phyloP scores from a whole-genome alignment of 2,329 filamentous ascomycete species.

The Cordyceps cateniannulata region DNA sequence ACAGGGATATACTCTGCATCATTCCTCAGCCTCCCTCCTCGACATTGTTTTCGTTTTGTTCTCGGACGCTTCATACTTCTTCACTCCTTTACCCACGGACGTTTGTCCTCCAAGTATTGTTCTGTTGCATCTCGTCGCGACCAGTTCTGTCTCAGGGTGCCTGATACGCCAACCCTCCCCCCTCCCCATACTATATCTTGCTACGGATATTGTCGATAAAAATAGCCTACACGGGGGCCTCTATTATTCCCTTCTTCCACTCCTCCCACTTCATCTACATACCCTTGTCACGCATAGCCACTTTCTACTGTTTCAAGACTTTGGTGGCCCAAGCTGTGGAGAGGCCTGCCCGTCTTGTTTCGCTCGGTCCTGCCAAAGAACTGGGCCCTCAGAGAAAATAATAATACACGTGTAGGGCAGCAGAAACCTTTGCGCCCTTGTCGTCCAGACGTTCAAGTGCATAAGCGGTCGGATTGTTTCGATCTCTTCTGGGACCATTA shows the following conservation, averaged over 20 bases:
- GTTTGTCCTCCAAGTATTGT: not conserved
- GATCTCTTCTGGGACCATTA: constrained; percentile 11
- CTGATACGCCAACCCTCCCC: not conserved
- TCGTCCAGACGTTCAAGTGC: not conserved
- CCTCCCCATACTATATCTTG: constrained; percentile 1
- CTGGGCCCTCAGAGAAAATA: constrained; percentile 5
- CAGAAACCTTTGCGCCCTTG: constrained; percentile 11
- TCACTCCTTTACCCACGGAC: constrained; percentile 2
- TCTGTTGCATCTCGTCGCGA: constrained; percentile 4
- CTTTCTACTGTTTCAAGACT: constrained; percentile 12
- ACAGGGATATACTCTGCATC: constrained; percentile 10
- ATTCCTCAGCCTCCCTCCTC: constrained; percentile 10
- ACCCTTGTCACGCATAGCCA: constrained; percentile 11
- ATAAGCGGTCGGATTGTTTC: constrained; percentile 13
- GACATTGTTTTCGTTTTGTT: not conserved
- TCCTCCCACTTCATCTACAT: constrained; percentile 5
- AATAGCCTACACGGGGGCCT: constrained; percentile 10
- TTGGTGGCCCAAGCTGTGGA: constrained; percentile 12
- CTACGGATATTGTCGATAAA: constrained; percentile 9
- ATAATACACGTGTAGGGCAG: constrained; percentile 8
- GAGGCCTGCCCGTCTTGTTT: constrained; percentile 9
- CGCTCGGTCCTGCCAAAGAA: constrained; percentile 14
- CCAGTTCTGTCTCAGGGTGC: constrained; percentile 5
- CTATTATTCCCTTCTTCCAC: constrained; percentile 5
- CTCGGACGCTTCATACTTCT: not conserved